Evolutionary conservation across 1,284 basidiomycete species (phyloP), one percentile per base, ranked within the genome.

Genomic region (Irpex sp.): DNA sequence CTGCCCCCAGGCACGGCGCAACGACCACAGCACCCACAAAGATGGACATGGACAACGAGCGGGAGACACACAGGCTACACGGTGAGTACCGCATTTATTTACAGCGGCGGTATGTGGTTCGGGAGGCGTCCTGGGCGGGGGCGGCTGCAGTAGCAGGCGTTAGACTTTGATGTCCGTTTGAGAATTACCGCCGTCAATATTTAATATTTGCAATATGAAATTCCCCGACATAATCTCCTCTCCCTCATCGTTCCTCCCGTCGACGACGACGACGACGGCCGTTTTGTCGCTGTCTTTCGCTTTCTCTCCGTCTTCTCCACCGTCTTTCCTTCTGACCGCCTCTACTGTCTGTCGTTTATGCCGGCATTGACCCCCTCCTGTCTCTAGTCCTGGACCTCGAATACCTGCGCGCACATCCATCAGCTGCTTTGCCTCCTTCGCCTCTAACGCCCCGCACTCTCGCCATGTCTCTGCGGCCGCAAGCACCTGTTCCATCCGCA

Each of bases 1-100:
- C 87, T 84, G 72, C 72, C 88, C 55, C 84, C 86, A 6, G 81
- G 79, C 63, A 81, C 47, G 43, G 46, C 19, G n/a, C 19, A 61
- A 63, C 46, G 60, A 58, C 46, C 58, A 56, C 62, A 49, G 50
- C 61, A 51, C 53, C 21, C 11, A 26, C 59, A 61, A 36, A 51
- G 21, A 17, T 63, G 39, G 59, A 46, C 56, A 36, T 35, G 36
- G 56, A 51, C 36, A 36, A 57, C 39, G 54, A 17, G n/a, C 36
- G 26, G 35, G 17, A 49, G 60, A 21, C 13, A 11, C 15, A 6
- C 43, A 39, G 58, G 47, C 37, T 57, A 54, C 57, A 31, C 15
- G 9, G 11, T 17, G 33, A 33, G n/a, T 59, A 6, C 35, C 31
- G 46, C 36, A 26, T 33, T 54, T 53, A 35, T 54, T 26, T 56